phyloP scores from a whole-genome alignment of 2,329 filamentous ascomycete genomes.

The Microcyclospora tardicrescens region DNA sequence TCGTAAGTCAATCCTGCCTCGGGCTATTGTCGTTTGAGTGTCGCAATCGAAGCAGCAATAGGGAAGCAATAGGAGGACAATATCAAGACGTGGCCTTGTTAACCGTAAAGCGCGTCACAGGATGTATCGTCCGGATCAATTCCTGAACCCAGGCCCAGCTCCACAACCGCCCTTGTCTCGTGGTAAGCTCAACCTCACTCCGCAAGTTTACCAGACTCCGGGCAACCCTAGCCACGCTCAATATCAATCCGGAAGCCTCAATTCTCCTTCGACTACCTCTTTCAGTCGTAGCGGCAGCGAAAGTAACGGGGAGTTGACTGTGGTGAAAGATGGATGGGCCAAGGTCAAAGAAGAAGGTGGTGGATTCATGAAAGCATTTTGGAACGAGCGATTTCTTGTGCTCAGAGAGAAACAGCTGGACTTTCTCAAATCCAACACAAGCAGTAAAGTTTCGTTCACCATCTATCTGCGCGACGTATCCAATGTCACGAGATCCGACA shows the following conservation, averaged over 20 bases:
- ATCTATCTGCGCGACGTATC: constrained; percentile 78
- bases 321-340: constrained; percentile 55
- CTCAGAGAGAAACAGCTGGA: constrained; percentile 86
- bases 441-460: constrained; percentile 68
- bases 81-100: too few species aligned
- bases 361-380: constrained; percentile 47
- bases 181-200: constrained; percentile 62
- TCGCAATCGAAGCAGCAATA: too few species aligned
- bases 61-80: too few species aligned
- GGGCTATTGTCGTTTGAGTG: too few species aligned
- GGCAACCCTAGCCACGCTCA: constrained; percentile 50
- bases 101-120: constrained; percentile 21
- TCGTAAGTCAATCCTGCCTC: too few species aligned
- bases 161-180: constrained; percentile 78
- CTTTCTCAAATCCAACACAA: constrained; percentile 82
- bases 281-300: constrained; percentile 28
- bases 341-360: constrained; percentile 82
- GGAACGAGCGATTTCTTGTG: constrained; percentile 87
- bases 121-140: constrained; percentile 52
- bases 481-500: constrained; percentile 81
- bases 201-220: constrained; percentile 55
- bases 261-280: constrained; percentile 26
- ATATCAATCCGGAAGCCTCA: constrained; percentile 11
- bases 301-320: constrained; percentile 23
- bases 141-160: constrained; percentile 95